Evolutionary conservation across 2,329 filamentous ascomycete species (phyloP).

Genomic region (Aspergillus pseudoterreus): DNA sequence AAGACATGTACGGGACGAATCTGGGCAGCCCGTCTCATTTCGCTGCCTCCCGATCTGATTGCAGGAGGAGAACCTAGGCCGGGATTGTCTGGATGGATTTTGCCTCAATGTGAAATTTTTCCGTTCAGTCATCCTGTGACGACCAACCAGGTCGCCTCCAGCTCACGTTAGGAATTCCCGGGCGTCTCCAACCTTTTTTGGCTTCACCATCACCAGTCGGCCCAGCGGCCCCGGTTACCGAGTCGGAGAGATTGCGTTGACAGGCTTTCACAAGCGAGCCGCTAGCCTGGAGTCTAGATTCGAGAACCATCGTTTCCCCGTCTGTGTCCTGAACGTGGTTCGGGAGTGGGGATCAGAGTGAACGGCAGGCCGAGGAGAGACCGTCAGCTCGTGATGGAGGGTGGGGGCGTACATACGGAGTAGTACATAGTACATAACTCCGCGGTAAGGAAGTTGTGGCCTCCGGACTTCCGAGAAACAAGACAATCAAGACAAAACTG

Average conservation of each 20-base stretch:
- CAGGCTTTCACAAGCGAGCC: not conserved
- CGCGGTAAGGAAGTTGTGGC: not conserved
- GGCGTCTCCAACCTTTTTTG: not conserved
- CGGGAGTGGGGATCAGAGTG: no score
- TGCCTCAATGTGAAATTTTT: constrained; percentile 7
- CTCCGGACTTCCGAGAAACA: not conserved
- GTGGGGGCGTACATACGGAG: not conserved
- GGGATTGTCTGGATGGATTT: constrained; percentile 5
- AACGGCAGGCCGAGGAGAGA: no score
- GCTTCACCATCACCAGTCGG: constrained; percentile 1
- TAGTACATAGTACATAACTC: not conserved
- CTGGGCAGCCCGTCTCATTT: not conserved
- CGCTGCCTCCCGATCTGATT: not conserved
- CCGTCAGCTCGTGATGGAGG: no score
- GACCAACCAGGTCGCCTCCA: not conserved
- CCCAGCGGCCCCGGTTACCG: constrained; percentile 8
- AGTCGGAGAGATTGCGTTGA: not conserved
- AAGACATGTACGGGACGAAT: not conserved
- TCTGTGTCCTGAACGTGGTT: not conserved
- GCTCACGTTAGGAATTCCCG: not conserved
- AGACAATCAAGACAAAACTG: not conserved
- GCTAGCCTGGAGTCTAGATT: not conserved
- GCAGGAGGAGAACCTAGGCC: not conserved
- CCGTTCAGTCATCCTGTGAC: not conserved
- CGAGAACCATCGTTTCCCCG: not conserved